A percentile compares a stretch with the other conserved stretches of the same genome.
Evolutionary conservation across 202 grass and related monocot genomes (phyloP).

Genomic region (Zizania palustris): DNA sequence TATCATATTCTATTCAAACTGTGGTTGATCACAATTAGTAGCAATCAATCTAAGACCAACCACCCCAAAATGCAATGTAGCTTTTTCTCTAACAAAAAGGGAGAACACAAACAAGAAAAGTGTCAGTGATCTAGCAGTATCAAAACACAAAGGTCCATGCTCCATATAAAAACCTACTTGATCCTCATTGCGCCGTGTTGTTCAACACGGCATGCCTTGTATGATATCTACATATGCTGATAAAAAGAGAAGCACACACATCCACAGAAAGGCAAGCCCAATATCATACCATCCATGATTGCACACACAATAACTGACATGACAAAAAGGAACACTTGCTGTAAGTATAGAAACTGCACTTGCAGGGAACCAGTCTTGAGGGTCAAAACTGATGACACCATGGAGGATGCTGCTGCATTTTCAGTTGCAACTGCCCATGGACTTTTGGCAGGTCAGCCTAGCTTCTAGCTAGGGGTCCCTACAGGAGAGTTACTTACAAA

Average conservation of each 20-base stretch:
- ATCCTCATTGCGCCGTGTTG: slow-evolving; percentile 4
- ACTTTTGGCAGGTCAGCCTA: slow-evolving; percentile 83
- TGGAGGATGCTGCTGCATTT: slow-evolving; percentile 51
- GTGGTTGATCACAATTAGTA: slow-evolving; percentile 38
- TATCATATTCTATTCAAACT: neutral
- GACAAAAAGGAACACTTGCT: neutral
- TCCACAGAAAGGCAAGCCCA: neutral
- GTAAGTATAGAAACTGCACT: slow-evolving; percentile 9
- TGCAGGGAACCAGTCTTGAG: slow-evolving; percentile 27
- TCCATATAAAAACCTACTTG: slow-evolving; percentile 31
- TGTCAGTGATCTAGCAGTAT: slow-evolving; percentile 43
- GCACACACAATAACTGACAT: slow-evolving; percentile 23
- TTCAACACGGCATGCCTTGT: neutral
- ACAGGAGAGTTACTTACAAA: slow-evolving; percentile 26
- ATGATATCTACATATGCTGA: neutral
- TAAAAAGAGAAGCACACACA: neutral
- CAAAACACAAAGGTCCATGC: slow-evolving; percentile 34
- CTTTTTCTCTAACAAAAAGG: slow-evolving; percentile 39
- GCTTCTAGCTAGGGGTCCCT: slow-evolving; percentile 38
- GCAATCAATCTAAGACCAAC: slow-evolving; percentile 48
- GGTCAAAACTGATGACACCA: slow-evolving; percentile 69
- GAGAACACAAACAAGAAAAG: slow-evolving; percentile 19
- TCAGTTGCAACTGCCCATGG: slow-evolving; percentile 79
- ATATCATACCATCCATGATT: slow-evolving; percentile 12
- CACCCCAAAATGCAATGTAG: slow-evolving; percentile 49